Base-by-base conservation (phyloP, 371 early-diverging fungal species). In the Massospora cicadina region DNA sequence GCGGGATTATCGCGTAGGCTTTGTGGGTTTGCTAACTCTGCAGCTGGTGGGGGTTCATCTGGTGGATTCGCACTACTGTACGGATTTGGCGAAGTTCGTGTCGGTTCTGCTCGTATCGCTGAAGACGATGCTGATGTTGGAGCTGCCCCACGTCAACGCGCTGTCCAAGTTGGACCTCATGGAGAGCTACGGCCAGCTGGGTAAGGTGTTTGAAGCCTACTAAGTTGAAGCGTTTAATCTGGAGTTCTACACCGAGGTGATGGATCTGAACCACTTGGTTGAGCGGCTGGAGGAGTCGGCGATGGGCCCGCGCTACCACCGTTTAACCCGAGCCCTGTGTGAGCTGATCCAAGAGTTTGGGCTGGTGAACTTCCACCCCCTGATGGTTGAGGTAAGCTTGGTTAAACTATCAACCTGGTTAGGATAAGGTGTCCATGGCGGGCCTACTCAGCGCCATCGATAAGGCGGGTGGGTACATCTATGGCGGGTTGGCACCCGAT, bases 71-170 rank as follows among this genome's bases (percentile, higher is more conserved):
- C 91, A 90, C 69, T 96, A 93, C 70, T 85, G 97, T 64, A 86
- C 93, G 2, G 97, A 96, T 72, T 81, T 90, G 1, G 73, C 91
- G 10, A 97, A 97, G 71, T 97, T 86, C 74, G 87, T 98, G 60
- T 86, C 93, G 0, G 95, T 94, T 0, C 78, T 94, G 10, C 63
- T 97, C 43, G 74, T 89, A 56, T 86, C 91, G 0, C 79, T 90
- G 32, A 84, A 88, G 64, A 87, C 88, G 0, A 98, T 96, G 96
- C 75, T 93, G 12, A 90, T 91, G 73, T 79, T 98, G 7, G 93
- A 94, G 65, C 72, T 97, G 26, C 98, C 98, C 23, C 95, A 97
- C 69, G 80, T 98, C 65, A 98, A 98, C 73, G 91, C 98, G 7
- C 70, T 98, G n/a, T n/a, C n/a, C n/a, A n/a, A n/a, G n/a, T n/a